Percentiles rank a stretch among this genome's conserved stretches.
Conservation (phyloP, 768 basidiomycete genomes). For the Amanita polypyramis region DNA sequence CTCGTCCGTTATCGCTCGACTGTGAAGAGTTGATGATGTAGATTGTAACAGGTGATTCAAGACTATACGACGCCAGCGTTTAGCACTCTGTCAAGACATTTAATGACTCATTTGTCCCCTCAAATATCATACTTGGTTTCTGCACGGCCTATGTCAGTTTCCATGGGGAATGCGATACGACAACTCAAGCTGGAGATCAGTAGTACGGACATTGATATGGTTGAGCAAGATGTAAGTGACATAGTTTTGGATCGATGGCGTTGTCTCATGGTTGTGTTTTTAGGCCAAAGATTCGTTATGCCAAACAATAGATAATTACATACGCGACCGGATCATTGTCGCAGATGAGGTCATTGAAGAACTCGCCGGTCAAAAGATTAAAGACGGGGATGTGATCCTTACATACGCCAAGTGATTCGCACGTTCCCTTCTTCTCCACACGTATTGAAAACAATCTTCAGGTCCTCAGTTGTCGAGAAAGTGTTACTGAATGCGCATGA, state of each 20-base stretch:
- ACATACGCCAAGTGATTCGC: conserved; percentile 70
- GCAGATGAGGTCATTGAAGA: conserved; percentile 92
- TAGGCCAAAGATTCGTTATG: conserved; percentile 85
- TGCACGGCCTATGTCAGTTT: conserved; percentile 83
- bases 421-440: background rate
- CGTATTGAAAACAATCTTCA: conserved; percentile 17
- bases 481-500: conserved; percentile 70
- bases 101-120: conserved; percentile 85
- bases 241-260: background rate
- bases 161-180: conserved; percentile 91
- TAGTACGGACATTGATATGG: conserved; percentile 81
- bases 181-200: conserved; percentile 95
- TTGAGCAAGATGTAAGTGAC: conserved; percentile 77
- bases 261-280: conserved; percentile 6
- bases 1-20: conserved; percentile 8
- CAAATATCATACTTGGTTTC: conserved; percentile 87
- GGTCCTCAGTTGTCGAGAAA: conserved; percentile 92
- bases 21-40: conserved; percentile 4
- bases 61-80: conserved; percentile 82
- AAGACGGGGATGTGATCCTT: conserved; percentile 84
- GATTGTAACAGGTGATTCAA: conserved; percentile 63
- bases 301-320: conserved; percentile 83
- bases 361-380: conserved; percentile 85
- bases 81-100: conserved; percentile 80
- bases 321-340: conserved; percentile 85